Evolutionary conservation across 2,329 filamentous ascomycete genomes (phyloP).

Genomic region (Stemphylium vesicarium): DNA sequence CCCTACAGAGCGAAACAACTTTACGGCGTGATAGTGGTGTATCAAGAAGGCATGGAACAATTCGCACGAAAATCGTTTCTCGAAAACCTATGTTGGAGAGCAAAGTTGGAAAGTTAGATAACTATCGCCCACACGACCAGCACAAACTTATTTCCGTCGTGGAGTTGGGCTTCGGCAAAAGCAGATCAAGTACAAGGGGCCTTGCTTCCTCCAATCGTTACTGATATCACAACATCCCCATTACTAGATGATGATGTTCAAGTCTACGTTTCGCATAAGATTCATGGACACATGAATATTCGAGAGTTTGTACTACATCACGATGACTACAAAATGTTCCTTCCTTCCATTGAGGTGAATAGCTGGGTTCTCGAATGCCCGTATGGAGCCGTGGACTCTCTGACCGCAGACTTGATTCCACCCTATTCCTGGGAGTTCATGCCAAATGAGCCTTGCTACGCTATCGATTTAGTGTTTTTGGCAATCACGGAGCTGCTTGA

Average conservation of each 20-base stretch:
- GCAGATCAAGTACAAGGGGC: neutral
- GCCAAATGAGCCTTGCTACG: neutral
- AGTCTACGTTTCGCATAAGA: neutral
- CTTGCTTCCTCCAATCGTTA: too few species aligned
- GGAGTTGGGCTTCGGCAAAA: neutral
- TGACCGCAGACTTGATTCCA: too few species aligned
- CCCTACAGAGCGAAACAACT: neutral
- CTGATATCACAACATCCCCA: too few species aligned
- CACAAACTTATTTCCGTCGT: neutral
- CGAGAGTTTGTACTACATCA: neutral
- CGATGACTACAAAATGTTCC: neutral
- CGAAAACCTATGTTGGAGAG: neutral
- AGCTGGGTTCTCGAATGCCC: neutral
- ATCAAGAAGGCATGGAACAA: neutral
- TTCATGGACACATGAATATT: neutral
- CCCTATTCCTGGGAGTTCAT: neutral
- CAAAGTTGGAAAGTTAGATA: accelerated
- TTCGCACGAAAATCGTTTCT: neutral
- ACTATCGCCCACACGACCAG: too few species aligned
- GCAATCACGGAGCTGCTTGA: too few species aligned
- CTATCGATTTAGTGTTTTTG: neutral
- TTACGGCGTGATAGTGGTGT: neutral
- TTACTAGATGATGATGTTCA: neutral
- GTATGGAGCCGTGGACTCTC: too few species aligned
- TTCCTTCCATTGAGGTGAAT: neutral